Evolutionary conservation across 1,139 yeast species (phyloP).

Genomic region (Pneumocystis wakefieldiae): DNA sequence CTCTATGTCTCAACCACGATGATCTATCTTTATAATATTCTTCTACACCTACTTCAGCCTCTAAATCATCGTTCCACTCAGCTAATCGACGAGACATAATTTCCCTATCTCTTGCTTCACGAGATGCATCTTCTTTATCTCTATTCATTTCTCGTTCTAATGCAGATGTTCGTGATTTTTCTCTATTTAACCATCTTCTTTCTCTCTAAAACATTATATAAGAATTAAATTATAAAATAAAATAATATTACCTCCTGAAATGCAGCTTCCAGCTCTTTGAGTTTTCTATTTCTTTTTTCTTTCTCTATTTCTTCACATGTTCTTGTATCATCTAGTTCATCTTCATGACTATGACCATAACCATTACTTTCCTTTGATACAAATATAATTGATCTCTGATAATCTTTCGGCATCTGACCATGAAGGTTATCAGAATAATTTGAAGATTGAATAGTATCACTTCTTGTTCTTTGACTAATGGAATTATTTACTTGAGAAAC

Average conservation of each 20-base stretch:
- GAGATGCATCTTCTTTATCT: conserved; percentile 13
- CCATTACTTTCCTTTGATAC: neutral
- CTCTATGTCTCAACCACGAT: conserved; percentile 23
- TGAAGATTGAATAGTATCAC: neutral
- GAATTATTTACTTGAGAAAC: neutral
- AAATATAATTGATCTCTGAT: neutral
- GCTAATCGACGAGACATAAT: conserved; percentile 10
- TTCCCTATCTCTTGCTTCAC: conserved; percentile 5
- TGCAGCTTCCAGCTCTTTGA: conserved; percentile 14
- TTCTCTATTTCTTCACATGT: conserved; percentile 14
- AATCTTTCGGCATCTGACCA: neutral
- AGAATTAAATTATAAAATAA: neutral
- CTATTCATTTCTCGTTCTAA: conserved; percentile 15
- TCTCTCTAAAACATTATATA: conserved; percentile 11
- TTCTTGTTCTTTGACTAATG: neutral
- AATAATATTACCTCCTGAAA: conserved; percentile 9
- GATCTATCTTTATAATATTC: conserved; percentile 24
- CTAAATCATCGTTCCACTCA: conserved; percentile 16
- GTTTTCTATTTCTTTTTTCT: conserved; percentile 11
- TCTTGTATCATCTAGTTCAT: conserved; percentile 3
- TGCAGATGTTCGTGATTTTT: conserved; percentile 13
- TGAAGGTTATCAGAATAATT: neutral
- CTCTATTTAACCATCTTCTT: conserved; percentile 16
- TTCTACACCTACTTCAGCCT: conserved; percentile 14
- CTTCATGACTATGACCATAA: neutral